phyloP scores from a whole-genome alignment of 2,329 filamentous ascomycete genomes.

The Penicillium paneum region DNA sequence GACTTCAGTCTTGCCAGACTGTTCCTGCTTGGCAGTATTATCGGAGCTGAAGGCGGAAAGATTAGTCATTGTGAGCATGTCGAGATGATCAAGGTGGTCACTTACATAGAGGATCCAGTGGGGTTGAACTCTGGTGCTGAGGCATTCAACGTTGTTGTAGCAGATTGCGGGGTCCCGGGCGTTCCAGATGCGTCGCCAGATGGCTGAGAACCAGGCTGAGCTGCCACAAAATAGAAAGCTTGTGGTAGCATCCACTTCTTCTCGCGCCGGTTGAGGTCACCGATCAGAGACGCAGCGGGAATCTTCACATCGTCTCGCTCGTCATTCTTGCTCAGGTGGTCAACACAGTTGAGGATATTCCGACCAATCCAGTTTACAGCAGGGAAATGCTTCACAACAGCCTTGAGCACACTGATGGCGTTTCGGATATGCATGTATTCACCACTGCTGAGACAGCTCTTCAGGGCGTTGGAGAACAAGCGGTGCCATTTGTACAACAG shows the following conservation, averaged over 20 bases:
- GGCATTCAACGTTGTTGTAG: slow-evolving; percentile 41
- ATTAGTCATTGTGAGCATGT: slow-evolving; percentile 20
- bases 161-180: slow-evolving; percentile 27
- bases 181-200: slow-evolving; percentile 27
- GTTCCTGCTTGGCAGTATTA: slow-evolving; percentile 24
- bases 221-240: slow-evolving; percentile 41
- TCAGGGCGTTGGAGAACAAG: slow-evolving; percentile 73
- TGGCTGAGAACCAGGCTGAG: slow-evolving; percentile 22
- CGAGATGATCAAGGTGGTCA: slow-evolving; percentile 6
- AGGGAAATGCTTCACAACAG: slow-evolving; percentile 77
- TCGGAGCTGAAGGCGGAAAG: slow-evolving; percentile 25
- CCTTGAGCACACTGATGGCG: slow-evolving; percentile 83
- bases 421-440: slow-evolving; percentile 99
- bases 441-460: slow-evolving; percentile 72
- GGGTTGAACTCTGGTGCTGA: slow-evolving; percentile 44
- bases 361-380: slow-evolving; percentile 81
- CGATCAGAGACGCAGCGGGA: slow-evolving; percentile 49
- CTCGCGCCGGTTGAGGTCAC: slow-evolving; percentile 48
- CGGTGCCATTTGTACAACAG: slow-evolving; percentile 89
- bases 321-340: slow-evolving; percentile 44
- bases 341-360: slow-evolving; percentile 43
- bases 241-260: slow-evolving; percentile 50
- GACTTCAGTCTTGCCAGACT: slow-evolving; percentile 35
- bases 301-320: slow-evolving; percentile 51
- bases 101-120: slow-evolving; percentile 33